phyloP scores from a whole-genome alignment of 805 yeast genomes.

The Hemisphaericaspora nanyangensis region DNA sequence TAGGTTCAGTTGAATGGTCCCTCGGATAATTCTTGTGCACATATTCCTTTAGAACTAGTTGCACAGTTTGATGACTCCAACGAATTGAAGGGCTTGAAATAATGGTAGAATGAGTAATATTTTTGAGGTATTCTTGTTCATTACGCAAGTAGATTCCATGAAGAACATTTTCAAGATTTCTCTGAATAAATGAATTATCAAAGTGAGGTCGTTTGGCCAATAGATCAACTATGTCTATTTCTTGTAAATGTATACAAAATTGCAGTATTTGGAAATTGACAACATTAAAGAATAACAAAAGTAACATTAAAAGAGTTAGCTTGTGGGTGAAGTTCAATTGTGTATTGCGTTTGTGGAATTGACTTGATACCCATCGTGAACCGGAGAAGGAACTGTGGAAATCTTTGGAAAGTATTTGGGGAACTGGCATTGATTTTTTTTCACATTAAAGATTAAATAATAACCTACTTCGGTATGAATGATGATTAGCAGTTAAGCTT shows the following conservation, averaged over 20 bases:
- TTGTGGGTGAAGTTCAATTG: background rate
- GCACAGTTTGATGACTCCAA: background rate
- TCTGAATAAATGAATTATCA: background rate
- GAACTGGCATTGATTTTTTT: background rate
- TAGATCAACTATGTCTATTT: slow-evolving; percentile 5
- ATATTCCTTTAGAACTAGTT: slow-evolving; percentile 1
- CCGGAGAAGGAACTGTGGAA: slow-evolving; percentile 5
- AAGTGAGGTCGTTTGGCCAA: slow-evolving; percentile 1
- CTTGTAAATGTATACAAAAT: background rate
- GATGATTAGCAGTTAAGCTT: no score
- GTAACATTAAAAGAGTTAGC: slow-evolving; percentile 2
- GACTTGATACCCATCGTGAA: slow-evolving; percentile 2
- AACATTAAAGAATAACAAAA: slow-evolving; percentile 2
- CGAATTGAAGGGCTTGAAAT: slow-evolving; percentile 14
- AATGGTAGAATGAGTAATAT: slow-evolving; percentile 15
- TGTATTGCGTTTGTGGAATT: background rate
- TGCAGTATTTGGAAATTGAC: slow-evolving; percentile 3
- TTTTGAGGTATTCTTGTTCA: slow-evolving; percentile 15
- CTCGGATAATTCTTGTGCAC: background rate
- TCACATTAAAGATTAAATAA: background rate
- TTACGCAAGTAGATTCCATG: slow-evolving; percentile 17
- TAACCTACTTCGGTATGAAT: no score
- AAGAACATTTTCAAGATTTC: slow-evolving; percentile 8
- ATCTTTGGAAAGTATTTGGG: slow-evolving; percentile 6
- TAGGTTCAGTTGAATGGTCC: background rate